Evolutionary conservation across 208 protist species (phyloP), one percentile per base, ranked within the genome.

Genomic region (Leishmania tarentolae): DNA sequence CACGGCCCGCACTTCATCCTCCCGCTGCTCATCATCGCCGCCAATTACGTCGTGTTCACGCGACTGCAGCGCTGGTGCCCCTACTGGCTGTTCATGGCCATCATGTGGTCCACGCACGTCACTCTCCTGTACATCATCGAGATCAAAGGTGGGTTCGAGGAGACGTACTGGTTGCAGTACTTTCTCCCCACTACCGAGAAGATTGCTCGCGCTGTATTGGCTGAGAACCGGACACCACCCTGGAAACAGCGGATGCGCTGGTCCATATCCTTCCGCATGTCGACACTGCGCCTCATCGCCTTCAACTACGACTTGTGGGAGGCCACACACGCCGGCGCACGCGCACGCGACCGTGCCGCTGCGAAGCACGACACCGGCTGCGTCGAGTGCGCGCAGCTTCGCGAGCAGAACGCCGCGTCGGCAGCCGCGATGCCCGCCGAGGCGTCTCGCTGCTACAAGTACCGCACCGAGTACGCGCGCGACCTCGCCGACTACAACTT

Each of bases 221-320:
- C n/a, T n/a, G n/a, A n/a, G n/a, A n/a, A n/a, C n/a, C n/a, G n/a
- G n/a, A n/a, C 44, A 21, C 77, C 73, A 15, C 75, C 74, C 9
- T 89, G 83, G 86, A 0, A 8, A 1, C 56, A 50, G 13, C 37
- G 46, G 11, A 78, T 94, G 57, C 83, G 84, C 11, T 98, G 97
- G 95, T 80, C 84, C 44, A 77, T 91, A 35, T 78, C 86, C 13
- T 94, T 86, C 40, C 97, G 96, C 79, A 89, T 98, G 83, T 81
- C 84, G 21, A 86, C 92, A 57, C 85, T 98, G 40, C 91, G 94
- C 63, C 89, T 98, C 81, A 95, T 98, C 69, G 94, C 94, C 66
- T 94, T 93, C 80, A 89, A 88, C 76, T 90, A 86, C 75, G 92
- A 96, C 75, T 71, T 85, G 81, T 90, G 84, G 84, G 85, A 92